Evolutionary conservation across 352 stramenopile species (phyloP).

Genomic region (Phytophthora litchii): DNA sequence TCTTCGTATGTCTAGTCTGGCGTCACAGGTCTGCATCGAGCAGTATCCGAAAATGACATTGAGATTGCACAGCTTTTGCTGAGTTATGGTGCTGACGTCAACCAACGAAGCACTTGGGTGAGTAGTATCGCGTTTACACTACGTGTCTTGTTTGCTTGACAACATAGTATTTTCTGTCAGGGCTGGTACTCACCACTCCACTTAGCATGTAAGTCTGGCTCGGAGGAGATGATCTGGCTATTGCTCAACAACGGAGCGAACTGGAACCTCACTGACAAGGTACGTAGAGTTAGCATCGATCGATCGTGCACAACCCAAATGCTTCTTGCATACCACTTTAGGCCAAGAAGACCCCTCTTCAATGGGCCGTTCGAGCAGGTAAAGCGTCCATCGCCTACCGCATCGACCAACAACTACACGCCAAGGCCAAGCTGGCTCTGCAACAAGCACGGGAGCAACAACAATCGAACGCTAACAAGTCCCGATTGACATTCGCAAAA

Average conservation of each 20-base stretch:
- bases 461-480: conserved; percentile 14
- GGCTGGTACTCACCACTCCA: conserved; percentile 84
- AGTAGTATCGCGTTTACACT: neutral
- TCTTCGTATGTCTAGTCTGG: conserved; percentile 49
- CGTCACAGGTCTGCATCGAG: conserved; percentile 66
- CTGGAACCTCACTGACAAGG: conserved; percentile 68
- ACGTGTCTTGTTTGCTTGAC: too few species aligned
- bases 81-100: conserved; percentile 48
- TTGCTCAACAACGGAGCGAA: conserved; percentile 64
- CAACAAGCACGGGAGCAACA: conserved; percentile 34
- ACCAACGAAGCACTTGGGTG: conserved; percentile 71
- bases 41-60: conserved; percentile 48
- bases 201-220: conserved; percentile 70
- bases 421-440: conserved; percentile 40
- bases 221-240: conserved; percentile 67
- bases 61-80: conserved; percentile 59
- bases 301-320: too few species aligned
- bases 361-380: conserved; percentile 70
- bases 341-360: conserved; percentile 69
- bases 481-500: conserved; percentile 39
- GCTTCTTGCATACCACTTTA: too few species aligned
- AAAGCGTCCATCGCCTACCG: conserved; percentile 77
- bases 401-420: conserved; percentile 76
- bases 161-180: conserved; percentile 20
- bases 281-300: conserved; percentile 1